Base-by-base conservation (phyloP, 805 yeast species). In the Cyberlindnera veronae region DNA sequence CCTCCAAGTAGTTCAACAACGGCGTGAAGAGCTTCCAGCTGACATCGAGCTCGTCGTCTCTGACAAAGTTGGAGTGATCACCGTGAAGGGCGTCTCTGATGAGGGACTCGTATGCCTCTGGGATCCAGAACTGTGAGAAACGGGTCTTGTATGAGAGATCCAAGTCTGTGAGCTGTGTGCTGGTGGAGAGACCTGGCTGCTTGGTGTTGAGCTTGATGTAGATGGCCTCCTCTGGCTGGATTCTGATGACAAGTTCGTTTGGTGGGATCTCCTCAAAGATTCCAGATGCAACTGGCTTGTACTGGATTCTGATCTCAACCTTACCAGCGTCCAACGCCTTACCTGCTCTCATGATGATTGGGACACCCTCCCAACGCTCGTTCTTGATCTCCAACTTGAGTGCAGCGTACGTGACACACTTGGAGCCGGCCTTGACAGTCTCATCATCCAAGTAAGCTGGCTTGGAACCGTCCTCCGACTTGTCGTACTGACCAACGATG, bases 331-430 rank as follows among this genome's bases (percentile, higher is more conserved):
- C 88, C 45, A 93, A 71, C n/a, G 98, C 96, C 69, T 93, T 93
- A 58, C 99, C 99, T 13, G 98, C 99, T 68, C 96, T 79, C 72
- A 93, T 72, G 38, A 93, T 82, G 59, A 93, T 79, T 40, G 99
- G 99, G 32, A 93, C 98, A 57, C 98, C 98, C 48, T 85, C 93
- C 99, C 99, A 93, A 61, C 97, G 80, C 67, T 93, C 98, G 64
- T 90, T 93, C 57, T 80, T 72, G 63, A 93, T 85, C 50, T 80
- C 69, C 46, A 91, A 60, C 17, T 81, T 76, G 43, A 93, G 60
- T 3, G 96, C 96, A 11, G 97, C 96, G 63, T 76, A 93, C 4
- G 99, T 93, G 41, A 89, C 88, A 60, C 95, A 84, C 63, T 84
- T 86, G 40, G 96, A 87, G 48, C 74, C 81, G 38, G 76, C 69